phyloP scores from a whole-genome alignment of 208 protist species.

The Acanthamoeba sp. region DNA sequence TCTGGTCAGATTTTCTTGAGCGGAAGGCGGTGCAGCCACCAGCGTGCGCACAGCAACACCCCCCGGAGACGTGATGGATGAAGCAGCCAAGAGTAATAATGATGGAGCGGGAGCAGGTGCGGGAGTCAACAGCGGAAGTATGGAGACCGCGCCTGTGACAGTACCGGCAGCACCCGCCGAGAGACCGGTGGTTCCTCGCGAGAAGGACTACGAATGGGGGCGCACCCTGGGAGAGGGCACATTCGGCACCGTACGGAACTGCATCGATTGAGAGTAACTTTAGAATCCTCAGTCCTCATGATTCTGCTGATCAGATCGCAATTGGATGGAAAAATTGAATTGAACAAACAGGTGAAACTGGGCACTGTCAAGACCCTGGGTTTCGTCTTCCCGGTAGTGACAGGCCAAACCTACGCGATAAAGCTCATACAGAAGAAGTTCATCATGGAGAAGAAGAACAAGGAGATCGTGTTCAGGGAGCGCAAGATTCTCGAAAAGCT shows the following conservation, averaged over 20 bases:
- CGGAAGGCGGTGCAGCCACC: too few relatives aligned
- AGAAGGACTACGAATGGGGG: constrained; percentile 60
- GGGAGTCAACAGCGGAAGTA: neutral
- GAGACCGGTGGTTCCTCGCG: neutral
- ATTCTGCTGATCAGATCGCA: too few relatives aligned
- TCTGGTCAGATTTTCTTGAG: too few relatives aligned
- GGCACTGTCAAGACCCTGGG: neutral
- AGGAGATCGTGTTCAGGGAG: constrained; percentile 56
- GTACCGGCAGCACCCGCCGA: neutral
- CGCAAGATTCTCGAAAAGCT: neutral
- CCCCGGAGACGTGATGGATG: too few relatives aligned
- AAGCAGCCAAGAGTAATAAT: too few relatives aligned
- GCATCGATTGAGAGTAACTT: too few relatives aligned
- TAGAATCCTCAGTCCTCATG: too few relatives aligned
- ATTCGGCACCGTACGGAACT: constrained; percentile 38
- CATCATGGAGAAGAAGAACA: constrained; percentile 69
- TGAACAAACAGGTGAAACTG: constrained; percentile 32
- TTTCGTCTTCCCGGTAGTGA: neutral
- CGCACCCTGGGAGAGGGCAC: constrained; percentile 2
- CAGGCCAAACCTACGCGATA: neutral
- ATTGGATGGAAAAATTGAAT: neutral
- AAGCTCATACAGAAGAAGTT: constrained; percentile 63
- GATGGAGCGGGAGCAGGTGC: neutral
- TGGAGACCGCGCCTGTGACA: neutral
- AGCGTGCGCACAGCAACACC: too few relatives aligned